Conservation (phyloP, 345 rosid species). For the Zanthoxylum bungeanum region DNA sequence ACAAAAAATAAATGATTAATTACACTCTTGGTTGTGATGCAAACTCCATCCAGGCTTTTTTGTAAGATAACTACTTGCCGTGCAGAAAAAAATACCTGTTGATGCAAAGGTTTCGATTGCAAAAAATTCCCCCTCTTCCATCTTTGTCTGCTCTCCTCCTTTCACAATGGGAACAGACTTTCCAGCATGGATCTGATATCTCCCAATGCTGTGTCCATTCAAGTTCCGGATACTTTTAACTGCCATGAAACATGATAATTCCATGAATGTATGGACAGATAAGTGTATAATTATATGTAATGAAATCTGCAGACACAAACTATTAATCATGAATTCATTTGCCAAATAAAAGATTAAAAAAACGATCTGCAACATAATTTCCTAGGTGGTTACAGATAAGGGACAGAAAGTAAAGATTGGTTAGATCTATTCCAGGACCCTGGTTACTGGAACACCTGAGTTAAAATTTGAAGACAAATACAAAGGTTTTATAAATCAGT, state of each 20-base stretch:
- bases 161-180: conserved; percentile 94
- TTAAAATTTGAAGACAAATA: not conserved
- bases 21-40: not conserved
- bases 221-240: conserved; percentile 90
- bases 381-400: not conserved
- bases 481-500: not conserved
- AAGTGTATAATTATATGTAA: not conserved
- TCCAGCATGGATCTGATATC: conserved; percentile 91
- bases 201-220: conserved; percentile 86
- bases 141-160: conserved; percentile 97
- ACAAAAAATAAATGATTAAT: conserved; percentile 8
- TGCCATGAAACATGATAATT: conserved; percentile 24
- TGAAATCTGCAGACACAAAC: not conserved
- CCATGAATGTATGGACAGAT: not conserved
- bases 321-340: not conserved
- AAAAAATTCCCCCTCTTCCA: conserved; percentile 98
- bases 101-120: conserved; percentile 96
- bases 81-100: conserved; percentile 52
- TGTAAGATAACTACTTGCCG: conserved; percentile 4
- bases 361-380: not conserved
- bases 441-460: not conserved
- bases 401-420: not conserved
- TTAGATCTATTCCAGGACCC: not conserved
- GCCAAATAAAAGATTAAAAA: no score
- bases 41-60: not conserved